Percentiles rank a stretch among this genome's conserved stretches.
Conservation (phyloP, 2,329 filamentous ascomycete genomes). For the Capronia coronata region DNA sequence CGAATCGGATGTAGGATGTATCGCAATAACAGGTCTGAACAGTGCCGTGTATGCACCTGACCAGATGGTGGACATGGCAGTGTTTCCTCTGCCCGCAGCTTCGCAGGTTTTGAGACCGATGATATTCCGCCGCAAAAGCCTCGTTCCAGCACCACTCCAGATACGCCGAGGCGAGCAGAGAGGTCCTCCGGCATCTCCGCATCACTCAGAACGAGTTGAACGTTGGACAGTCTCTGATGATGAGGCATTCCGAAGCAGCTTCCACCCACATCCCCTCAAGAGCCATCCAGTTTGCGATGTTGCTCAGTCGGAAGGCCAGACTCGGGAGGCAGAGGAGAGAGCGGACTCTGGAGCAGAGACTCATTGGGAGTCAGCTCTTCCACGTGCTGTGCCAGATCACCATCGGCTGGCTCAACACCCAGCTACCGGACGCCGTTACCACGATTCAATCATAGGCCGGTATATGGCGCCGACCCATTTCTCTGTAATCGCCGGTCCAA, state of each 20-base stretch:
- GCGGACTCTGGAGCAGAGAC: too few relatives aligned
- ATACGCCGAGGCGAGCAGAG: not conserved
- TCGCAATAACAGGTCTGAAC: not conserved
- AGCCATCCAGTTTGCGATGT: not conserved
- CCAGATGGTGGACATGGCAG: not conserved
- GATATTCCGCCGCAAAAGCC: conserved; percentile 2
- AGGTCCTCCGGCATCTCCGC: not conserved
- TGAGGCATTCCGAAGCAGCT: not conserved
- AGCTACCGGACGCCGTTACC: not conserved
- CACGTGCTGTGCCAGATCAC: not conserved
- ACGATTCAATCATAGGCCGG: not conserved
- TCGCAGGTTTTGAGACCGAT: not conserved
- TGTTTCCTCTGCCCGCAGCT: not conserved
- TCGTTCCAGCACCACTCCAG: conserved; percentile 8
- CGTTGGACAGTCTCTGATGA: not conserved
- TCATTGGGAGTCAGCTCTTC: not conserved
- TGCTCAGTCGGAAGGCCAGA: not conserved
- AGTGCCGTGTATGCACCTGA: not conserved
- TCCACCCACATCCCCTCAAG: not conserved
- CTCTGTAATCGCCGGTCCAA: not conserved
- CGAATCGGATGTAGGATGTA: not conserved
- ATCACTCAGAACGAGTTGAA: not conserved
- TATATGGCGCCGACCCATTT: not conserved
- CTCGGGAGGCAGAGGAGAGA: too few relatives aligned
- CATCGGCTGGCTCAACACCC: not conserved